phyloP scores from a whole-genome alignment of 1,139 yeast genomes.

The Oligophagozyma castellii region DNA sequence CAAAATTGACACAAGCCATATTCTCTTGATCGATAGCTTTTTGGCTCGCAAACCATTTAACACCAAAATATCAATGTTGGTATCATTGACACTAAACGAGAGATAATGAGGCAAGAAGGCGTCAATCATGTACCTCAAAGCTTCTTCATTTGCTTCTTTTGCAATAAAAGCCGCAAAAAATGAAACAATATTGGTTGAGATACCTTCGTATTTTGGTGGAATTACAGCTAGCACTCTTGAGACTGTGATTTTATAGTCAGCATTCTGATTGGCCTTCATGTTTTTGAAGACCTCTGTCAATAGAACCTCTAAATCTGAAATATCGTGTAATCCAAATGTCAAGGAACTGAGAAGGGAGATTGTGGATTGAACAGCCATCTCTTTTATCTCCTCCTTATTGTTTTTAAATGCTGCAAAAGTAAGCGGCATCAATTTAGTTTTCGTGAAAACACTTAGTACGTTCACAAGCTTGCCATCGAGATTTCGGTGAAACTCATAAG shows the following conservation, averaged over 20 bases:
- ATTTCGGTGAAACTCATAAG: slow-evolving; percentile 33
- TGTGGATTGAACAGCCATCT: slow-evolving; percentile 36
- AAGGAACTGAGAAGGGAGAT: slow-evolving; percentile 11
- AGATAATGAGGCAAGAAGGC: slow-evolving; percentile 35
- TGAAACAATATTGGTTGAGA: slow-evolving; percentile 29
- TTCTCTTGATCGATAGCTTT: slow-evolving; percentile 44
- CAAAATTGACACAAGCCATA: slow-evolving; percentile 45
- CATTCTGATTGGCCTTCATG: slow-evolving; percentile 46
- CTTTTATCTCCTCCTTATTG: slow-evolving; percentile 50
- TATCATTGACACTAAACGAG: slow-evolving; percentile 6
- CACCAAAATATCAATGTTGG: slow-evolving; percentile 23
- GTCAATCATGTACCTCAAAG: slow-evolving; percentile 39
- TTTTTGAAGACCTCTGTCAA: slow-evolving; percentile 42
- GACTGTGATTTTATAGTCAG: slow-evolving; percentile 49
- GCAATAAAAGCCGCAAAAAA: slow-evolving; percentile 37
- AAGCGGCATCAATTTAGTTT: slow-evolving; percentile 43
- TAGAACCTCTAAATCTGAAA: slow-evolving; percentile 23
- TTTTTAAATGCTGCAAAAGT: slow-evolving; percentile 58
- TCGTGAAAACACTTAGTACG: slow-evolving; percentile 27
- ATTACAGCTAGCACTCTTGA: slow-evolving; percentile 29
- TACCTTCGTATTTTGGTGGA: slow-evolving; percentile 18
- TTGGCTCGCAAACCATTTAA: slow-evolving; percentile 51
- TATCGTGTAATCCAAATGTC: slow-evolving; percentile 7
- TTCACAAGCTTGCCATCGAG: slow-evolving; percentile 27
- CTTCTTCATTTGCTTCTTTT: slow-evolving; percentile 66